Conservation (phyloP, 495 filamentous ascomycete genomes). For the Chaetomidium leptoderma region DNA sequence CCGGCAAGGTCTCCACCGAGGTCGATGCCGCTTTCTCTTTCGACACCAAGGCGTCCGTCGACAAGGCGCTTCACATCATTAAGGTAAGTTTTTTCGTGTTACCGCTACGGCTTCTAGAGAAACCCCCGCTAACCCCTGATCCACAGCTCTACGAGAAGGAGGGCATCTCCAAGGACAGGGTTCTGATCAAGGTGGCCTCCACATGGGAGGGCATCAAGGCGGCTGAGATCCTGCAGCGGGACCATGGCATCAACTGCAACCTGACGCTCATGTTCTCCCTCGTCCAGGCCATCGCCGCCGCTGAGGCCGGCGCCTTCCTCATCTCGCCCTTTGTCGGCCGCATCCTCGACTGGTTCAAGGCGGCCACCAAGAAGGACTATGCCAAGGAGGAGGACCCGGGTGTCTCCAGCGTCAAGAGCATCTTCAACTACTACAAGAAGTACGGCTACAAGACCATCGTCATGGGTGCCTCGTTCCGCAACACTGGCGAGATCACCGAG, state of each 20-base stretch:
- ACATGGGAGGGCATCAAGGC: slow-evolving; percentile 98
- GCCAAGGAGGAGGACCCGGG: slow-evolving; percentile 84
- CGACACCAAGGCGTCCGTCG: slow-evolving; percentile 82
- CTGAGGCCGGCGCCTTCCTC: slow-evolving; percentile 95
- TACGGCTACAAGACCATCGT: slow-evolving; percentile 97
- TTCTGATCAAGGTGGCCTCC: slow-evolving; percentile 87
- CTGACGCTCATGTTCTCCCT: slow-evolving; percentile 98
- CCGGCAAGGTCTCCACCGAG: slow-evolving; percentile 97
- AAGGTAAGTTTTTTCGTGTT: slow-evolving; percentile 57
- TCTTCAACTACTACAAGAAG: slow-evolving; percentile 99
- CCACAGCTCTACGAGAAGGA: slow-evolving; percentile 81
- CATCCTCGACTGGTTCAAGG: slow-evolving; percentile 99
- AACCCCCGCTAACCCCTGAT: slow-evolving; percentile 3
- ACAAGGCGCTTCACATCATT: slow-evolving; percentile 97
- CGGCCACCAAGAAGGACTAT: slow-evolving; percentile 89
- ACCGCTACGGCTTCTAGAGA: too few relatives aligned
- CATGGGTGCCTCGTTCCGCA: slow-evolving; percentile 98
- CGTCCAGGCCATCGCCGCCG: slow-evolving; percentile 91
- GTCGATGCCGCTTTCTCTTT: slow-evolving; percentile 97
- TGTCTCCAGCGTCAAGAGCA: slow-evolving; percentile 89
- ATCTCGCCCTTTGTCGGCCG: slow-evolving; percentile 99
- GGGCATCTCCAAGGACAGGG: slow-evolving; percentile 87
- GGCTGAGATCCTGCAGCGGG: slow-evolving; percentile 84
- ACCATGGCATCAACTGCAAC: slow-evolving; percentile 96
- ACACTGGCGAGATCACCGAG: slow-evolving; percentile 93